Base-by-base conservation (phyloP, 345 rosid species). In the Gossypium bickii region DNA sequence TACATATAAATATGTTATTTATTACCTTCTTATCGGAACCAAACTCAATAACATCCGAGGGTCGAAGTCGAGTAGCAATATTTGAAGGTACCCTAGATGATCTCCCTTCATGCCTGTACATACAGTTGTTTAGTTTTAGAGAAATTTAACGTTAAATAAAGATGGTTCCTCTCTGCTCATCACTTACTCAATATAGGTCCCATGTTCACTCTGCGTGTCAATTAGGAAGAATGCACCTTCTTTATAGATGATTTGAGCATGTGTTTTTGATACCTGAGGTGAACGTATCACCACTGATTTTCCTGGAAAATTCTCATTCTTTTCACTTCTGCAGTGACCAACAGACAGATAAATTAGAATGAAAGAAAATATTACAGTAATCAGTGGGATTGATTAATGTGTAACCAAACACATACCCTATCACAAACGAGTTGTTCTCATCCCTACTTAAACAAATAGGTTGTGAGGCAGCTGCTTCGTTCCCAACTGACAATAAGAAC, bases 151-250 rank as follows among this genome's bases (percentile, higher is more conserved):
- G 7, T 34, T 49, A 25, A 41, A 64, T 48, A 11, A 48, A 48
- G 52, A 48, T 0, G 52, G 60, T 34, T 48, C 11, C 4, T 2
- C 44, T 17, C 48, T 56, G 53, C 6, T 27, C 27, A 22, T 9
- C 45, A 78, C 99, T 91, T 87, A 95, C 99, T 87, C 85, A 63
- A 95, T 79, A 78, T 78, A 93, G 67, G 97, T 93, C 2, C 99
- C 99, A 65, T 89, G 84, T 74, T 91, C 76, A 48, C 99, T 95
- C 73, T 58, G 70, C 72, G 93, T 81, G 87, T 95, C 99, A 52
- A 81, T 83, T 60, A 95, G 38, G 80, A 82, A 89, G 79, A 89
- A 93, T 48, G 87, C 85, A 53, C 94, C 97, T 12, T 90, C 90
- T 80, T 91, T 91, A 72, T 88, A 89, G 82, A 56, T 84, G 63